phyloP scores from a whole-genome alignment of 1,284 basidiomycete species.

The Clitocybe nebularis region DNA sequence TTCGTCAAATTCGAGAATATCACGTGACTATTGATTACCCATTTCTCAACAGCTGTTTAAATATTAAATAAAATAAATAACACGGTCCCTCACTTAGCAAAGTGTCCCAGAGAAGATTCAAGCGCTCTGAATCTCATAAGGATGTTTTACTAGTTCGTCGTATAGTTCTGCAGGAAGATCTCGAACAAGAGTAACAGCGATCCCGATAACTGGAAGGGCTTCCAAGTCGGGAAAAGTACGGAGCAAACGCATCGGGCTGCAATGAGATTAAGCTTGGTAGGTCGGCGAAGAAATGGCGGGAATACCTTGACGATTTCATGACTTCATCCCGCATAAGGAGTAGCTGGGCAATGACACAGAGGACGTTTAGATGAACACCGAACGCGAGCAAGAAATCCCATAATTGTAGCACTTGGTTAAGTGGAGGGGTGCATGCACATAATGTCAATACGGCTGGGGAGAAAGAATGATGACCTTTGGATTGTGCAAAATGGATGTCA shows the following conservation, averaged over 20 bases:
- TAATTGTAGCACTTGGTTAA: constrained; percentile 89
- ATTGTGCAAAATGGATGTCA: constrained; percentile 13
- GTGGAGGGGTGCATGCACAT: constrained; percentile 94
- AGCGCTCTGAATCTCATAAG: constrained; percentile 58
- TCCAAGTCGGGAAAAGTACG: constrained; percentile 93
- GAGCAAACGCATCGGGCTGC: constrained; percentile 90
- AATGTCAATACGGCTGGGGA: constrained; percentile 83
- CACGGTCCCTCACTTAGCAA: background rate
- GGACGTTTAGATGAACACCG: constrained; percentile 92
- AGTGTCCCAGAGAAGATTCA: constrained; percentile 10
- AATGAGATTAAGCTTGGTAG: constrained; percentile 3
- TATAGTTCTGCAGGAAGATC: constrained; percentile 89
- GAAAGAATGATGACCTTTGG: constrained; percentile 5
- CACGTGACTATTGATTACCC: background rate
- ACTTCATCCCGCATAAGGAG: constrained; percentile 87
- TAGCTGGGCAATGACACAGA: constrained; percentile 95
- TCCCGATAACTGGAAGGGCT: constrained; percentile 83
- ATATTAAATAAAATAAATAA: background rate
- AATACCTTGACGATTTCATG: constrained; percentile 79
- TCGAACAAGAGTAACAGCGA: constrained; percentile 89
- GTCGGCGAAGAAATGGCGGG: constrained; percentile 8
- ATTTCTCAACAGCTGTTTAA: constrained; percentile 1
- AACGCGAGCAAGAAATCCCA: constrained; percentile 98
- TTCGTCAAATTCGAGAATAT: constrained; percentile 10
- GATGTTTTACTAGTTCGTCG: constrained; percentile 85